These are phyloP conservation scores for Aegilops sharonensis DNA, from an alignment of 176 grass and related monocot species.

Conservation along the genomic window DNA sequence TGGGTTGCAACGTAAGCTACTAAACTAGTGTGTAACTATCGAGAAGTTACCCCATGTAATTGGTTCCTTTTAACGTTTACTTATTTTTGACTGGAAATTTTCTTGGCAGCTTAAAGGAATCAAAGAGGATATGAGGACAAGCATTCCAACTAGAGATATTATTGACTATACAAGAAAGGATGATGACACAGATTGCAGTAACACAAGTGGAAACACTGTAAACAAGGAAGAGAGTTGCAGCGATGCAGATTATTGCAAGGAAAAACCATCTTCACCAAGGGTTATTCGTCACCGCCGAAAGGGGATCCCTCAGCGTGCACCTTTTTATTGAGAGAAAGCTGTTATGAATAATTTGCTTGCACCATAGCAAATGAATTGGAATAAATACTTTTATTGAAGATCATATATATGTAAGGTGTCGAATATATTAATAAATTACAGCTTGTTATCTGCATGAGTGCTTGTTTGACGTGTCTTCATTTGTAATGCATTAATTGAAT, in stretches of 20 bases:
- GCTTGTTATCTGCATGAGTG: background rate
- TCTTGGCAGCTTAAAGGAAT: conserved; percentile 43
- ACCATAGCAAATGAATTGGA: background rate
- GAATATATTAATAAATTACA: background rate
- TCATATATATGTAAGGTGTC: background rate
- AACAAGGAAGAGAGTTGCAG: background rate
- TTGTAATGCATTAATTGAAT: background rate
- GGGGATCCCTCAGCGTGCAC: conserved; percentile 52
- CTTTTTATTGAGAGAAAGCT: conserved; percentile 34
- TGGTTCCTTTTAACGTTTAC: background rate
- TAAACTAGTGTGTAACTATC: background rate
- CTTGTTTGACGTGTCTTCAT: background rate
- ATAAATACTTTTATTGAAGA: background rate
- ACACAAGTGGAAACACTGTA: background rate
- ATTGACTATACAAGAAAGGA: background rate
- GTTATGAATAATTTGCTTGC: background rate
- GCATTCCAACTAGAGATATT: background rate
- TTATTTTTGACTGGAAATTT: background rate
- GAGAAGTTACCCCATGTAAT: background rate
- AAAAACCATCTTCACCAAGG: background rate
- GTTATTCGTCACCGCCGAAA: conserved; percentile 37
- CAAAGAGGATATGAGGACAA: conserved; percentile 23
- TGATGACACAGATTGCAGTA: background rate
- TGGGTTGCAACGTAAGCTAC: conserved; percentile 59
- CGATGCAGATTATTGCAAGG: background rate